A percentile compares a stretch with the other conserved stretches of the same genome.
phyloP scores from a whole-genome alignment of 2,329 filamentous ascomycete genomes.

The Trichoderma koningiopsis region DNA sequence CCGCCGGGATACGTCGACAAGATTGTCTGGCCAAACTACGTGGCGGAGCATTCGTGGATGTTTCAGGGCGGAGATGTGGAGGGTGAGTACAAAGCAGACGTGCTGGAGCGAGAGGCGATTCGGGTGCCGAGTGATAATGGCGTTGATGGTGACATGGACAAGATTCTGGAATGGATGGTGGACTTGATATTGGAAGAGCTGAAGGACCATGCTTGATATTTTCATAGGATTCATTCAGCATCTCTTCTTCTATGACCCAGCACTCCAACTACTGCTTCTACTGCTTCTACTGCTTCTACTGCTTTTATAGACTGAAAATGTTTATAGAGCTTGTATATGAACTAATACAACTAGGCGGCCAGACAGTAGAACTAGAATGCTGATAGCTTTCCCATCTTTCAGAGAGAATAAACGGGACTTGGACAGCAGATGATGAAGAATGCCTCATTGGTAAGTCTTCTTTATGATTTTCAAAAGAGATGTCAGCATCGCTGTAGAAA shows the following conservation, averaged over 20 bases:
- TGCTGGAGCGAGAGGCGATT: conserved; percentile 49
- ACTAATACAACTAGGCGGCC: too few species aligned
- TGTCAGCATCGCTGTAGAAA: conserved; percentile 1
- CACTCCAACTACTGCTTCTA: too few species aligned
- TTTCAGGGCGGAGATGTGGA: conserved; percentile 72
- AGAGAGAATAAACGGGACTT: not conserved
- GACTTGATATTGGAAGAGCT: conserved; percentile 57
- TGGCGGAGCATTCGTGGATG: conserved; percentile 76
- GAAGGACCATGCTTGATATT: conserved; percentile 32
- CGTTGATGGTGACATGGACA: conserved; percentile 60
- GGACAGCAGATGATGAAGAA: not conserved
- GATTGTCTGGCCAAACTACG: conserved; percentile 96
- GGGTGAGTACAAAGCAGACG: conserved; percentile 51
- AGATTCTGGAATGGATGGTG: conserved; percentile 69
- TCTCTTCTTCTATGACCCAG: too few species aligned
- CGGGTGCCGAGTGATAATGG: conserved; percentile 50
- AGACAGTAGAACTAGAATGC: too few species aligned
- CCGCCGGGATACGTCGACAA: conserved; percentile 92
- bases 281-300: too few species aligned
- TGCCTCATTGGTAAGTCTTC: not conserved
- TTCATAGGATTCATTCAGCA: not conserved
- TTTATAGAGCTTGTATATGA: too few species aligned
- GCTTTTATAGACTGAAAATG: too few species aligned
- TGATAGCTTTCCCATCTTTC: too few species aligned
- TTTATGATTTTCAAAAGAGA: not conserved